Evolutionary conservation across 2,329 filamentous ascomycete genomes (phyloP).

Genomic region (Microcyclospora pomicola): DNA sequence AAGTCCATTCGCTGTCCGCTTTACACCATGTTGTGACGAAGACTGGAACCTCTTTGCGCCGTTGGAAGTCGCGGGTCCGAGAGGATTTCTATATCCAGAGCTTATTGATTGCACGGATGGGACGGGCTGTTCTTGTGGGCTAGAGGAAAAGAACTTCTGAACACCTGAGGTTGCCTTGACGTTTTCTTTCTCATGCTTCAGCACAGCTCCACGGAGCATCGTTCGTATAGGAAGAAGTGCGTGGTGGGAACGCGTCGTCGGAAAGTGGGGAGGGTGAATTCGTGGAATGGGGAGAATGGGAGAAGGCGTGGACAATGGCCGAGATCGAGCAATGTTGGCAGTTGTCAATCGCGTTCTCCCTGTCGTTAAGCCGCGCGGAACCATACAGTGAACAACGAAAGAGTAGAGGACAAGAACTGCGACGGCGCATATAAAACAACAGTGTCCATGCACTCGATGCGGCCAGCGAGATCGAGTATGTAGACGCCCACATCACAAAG

Average conservation of each 20-base stretch:
- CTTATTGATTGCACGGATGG: constrained; percentile 3
- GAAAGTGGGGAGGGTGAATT: constrained; percentile 2
- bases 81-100: constrained; percentile 20
- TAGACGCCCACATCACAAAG: no score
- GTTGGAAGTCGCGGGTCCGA: constrained; percentile 18
- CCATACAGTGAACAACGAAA: constrained; percentile 16
- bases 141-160: constrained; percentile 33
- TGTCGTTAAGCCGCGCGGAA: constrained; percentile 12
- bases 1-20: constrained; percentile 34
- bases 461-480: no score
- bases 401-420: constrained; percentile 2
- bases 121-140: constrained; percentile 3
- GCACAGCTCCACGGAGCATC: constrained; percentile 30
- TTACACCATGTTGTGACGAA: constrained; percentile 20
- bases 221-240: constrained; percentile 9
- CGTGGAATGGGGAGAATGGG: constrained; percentile 6
- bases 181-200: constrained; percentile 21
- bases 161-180: background rate
- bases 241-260: constrained; percentile 4
- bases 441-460: background rate
- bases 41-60: constrained; percentile 3
- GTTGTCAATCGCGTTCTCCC: constrained; percentile 14
- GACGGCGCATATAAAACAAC: background rate
- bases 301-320: constrained; percentile 5
- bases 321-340: constrained; percentile 10